A percentile compares a stretch with the other conserved stretches of the same genome.
Conservation (phyloP, 2,329 filamentous ascomycete genomes). For the Xylaria hypoxylon region DNA sequence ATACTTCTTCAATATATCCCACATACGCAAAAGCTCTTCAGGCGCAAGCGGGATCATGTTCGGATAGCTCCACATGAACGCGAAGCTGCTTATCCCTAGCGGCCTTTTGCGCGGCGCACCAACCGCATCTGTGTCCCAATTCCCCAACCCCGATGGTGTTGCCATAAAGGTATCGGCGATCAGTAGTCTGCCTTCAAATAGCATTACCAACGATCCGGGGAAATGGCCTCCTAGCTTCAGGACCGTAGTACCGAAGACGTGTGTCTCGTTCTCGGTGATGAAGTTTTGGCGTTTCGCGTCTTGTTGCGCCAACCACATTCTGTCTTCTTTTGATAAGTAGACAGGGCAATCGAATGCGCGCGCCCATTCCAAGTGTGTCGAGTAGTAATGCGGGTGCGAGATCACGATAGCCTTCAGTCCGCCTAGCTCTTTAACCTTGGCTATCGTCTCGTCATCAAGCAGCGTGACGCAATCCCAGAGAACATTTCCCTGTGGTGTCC, state of each 20-base stretch:
- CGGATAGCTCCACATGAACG: slow-evolving; percentile 82
- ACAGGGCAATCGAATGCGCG: slow-evolving; percentile 75
- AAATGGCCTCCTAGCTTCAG: slow-evolving; percentile 85
- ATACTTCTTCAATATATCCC: slow-evolving; percentile 71
- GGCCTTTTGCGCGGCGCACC: slow-evolving; percentile 55
- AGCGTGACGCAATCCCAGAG: slow-evolving; percentile 84
- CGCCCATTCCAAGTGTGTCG: slow-evolving; percentile 80
- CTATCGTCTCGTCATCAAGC: slow-evolving; percentile 73
- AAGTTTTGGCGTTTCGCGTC: slow-evolving; percentile 58
- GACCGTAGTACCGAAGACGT: slow-evolving; percentile 55
- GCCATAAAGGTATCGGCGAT: slow-evolving; percentile 82
- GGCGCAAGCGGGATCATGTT: slow-evolving; percentile 79
- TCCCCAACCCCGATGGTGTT: slow-evolving; percentile 68
- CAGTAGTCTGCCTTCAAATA: slow-evolving; percentile 72
- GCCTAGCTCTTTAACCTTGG: slow-evolving; percentile 68
- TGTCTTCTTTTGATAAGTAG: slow-evolving; percentile 74
- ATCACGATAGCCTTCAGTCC: slow-evolving; percentile 79
- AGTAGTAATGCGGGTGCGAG: slow-evolving; percentile 85
- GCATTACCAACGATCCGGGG: slow-evolving; percentile 76
- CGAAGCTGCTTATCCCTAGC: slow-evolving; percentile 64
- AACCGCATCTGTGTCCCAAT: slow-evolving; percentile 59
- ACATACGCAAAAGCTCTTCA: slow-evolving; percentile 74
- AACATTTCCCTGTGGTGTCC: slow-evolving; percentile 74
- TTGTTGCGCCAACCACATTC: slow-evolving; percentile 68
- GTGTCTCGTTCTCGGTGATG: slow-evolving; percentile 57